phyloP scores from a whole-genome alignment of 2,329 filamentous ascomycete genomes.

The Colletotrichum falcatum region DNA sequence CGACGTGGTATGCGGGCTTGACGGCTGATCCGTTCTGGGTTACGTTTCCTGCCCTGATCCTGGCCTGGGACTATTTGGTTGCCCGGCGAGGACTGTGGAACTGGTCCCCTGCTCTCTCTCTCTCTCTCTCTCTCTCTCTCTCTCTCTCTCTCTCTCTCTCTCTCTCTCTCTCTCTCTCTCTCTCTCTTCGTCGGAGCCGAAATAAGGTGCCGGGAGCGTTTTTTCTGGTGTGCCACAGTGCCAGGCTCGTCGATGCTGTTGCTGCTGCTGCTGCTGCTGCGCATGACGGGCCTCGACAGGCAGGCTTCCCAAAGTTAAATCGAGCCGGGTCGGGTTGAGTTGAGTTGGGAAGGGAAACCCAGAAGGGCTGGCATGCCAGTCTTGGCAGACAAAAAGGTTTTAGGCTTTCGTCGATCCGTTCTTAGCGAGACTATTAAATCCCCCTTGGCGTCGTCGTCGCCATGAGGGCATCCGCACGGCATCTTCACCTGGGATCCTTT shows the following conservation, averaged over 20 bases:
- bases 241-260: not conserved
- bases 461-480: constrained; percentile 11
- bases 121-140: no score
- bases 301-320: not conserved
- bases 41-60: not conserved
- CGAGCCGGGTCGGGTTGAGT: not conserved
- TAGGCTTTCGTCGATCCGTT: constrained; percentile 19
- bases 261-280: not conserved
- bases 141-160: not conserved
- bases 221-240: not conserved
- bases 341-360: not conserved
- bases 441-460: not conserved
- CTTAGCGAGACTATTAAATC: constrained; percentile 8
- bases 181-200: constrained; percentile 20
- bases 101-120: not conserved
- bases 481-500: not conserved
- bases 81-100: not conserved
- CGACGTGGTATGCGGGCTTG: not conserved
- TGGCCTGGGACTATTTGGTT: not conserved
- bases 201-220: constrained; percentile 23
- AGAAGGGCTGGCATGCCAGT: not conserved
- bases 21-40: not conserved
- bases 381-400: not conserved
- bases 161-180: no score
- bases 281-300: constrained; percentile 8